Evolutionary conservation across 257 asterid species (phyloP).

Genomic region (Capsicum chinense): DNA sequence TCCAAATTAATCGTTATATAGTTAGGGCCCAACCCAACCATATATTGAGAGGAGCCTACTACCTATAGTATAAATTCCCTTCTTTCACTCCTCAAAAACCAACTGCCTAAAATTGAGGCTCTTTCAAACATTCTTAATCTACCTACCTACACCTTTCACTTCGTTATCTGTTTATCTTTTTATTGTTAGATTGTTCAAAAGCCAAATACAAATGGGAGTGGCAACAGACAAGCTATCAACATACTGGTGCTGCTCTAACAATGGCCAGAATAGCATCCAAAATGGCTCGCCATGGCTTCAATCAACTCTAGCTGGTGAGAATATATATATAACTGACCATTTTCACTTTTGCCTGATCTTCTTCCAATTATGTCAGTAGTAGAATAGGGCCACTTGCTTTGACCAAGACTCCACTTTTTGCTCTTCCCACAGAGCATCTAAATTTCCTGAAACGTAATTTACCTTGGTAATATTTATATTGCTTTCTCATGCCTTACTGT

Average conservation of each 20-base stretch:
- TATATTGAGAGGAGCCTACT: not conserved
- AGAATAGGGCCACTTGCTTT: too few species aligned
- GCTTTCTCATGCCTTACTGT: not conserved
- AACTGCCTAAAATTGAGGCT: not conserved
- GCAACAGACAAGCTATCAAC: constrained; percentile 50
- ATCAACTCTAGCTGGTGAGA: constrained; percentile 73
- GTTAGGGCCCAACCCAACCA: too few species aligned
- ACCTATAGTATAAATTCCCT: not conserved
- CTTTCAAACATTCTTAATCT: too few species aligned
- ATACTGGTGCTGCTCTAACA: constrained; percentile 82
- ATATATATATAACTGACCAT: not conserved
- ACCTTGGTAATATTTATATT: not conserved
- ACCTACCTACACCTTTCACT: too few species aligned
- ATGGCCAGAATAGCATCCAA: constrained; percentile 35
- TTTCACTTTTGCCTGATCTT: not conserved
- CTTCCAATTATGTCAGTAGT: too few species aligned
- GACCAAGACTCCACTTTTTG: too few species aligned
- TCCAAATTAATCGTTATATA: too few species aligned
- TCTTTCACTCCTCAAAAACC: not conserved
- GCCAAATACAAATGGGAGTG: constrained; percentile 42
- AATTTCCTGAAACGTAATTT: too few species aligned
- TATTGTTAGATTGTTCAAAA: not conserved
- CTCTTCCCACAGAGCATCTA: too few species aligned
- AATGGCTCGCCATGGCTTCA: constrained; percentile 83
- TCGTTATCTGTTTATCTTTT: too few species aligned